Conservation (phyloP, 257 asterid species). For the Solanum sitiens region DNA sequence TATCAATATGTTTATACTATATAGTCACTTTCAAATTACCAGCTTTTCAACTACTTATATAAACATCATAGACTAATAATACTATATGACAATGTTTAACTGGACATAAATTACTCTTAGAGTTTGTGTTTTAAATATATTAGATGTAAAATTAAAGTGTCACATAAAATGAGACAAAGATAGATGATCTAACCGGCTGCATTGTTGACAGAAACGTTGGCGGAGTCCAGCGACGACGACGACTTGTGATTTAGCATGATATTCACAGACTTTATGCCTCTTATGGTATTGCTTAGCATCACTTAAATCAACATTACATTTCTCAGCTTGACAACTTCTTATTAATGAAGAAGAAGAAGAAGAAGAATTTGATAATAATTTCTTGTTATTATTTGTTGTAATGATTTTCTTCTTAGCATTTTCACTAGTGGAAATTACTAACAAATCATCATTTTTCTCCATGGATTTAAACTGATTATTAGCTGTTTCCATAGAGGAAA, state of each 20-base stretch:
- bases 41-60: neutral
- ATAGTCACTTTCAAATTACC: neutral
- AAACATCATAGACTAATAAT: too few relatives aligned
- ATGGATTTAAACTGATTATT: neutral
- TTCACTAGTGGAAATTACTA: neutral
- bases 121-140: neutral
- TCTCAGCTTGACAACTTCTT: slow-evolving; percentile 59
- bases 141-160: neutral
- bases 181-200: slow-evolving; percentile 48
- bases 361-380: neutral
- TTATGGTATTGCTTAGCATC: slow-evolving; percentile 55
- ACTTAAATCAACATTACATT: slow-evolving; percentile 40
- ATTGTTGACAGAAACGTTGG: slow-evolving; percentile 82
- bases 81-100: neutral
- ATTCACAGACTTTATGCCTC: slow-evolving; percentile 66
- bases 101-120: neutral
- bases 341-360: neutral
- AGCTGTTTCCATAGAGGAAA: neutral
- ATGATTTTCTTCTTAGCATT: slow-evolving; percentile 32
- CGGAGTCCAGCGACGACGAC: slow-evolving; percentile 63
- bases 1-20: neutral
- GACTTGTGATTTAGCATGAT: slow-evolving; percentile 49
- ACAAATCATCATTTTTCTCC: slow-evolving; percentile 16
- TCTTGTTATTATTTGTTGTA: neutral
- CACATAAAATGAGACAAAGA: neutral